Conservation (phyloP, 768 basidiomycete genomes). For the Podaxis sp. region DNA sequence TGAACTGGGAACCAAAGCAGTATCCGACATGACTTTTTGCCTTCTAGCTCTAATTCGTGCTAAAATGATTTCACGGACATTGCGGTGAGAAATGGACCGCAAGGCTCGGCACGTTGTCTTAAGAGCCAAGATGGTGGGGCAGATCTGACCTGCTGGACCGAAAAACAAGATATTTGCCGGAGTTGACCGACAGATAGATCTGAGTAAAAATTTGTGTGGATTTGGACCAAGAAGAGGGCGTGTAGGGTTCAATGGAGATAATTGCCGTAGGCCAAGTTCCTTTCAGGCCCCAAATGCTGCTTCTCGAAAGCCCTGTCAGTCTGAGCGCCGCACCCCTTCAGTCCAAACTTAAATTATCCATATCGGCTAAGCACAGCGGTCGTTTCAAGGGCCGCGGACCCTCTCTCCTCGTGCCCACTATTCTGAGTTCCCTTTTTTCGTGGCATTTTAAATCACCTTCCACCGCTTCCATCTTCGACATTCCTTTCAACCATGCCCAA, state of each 20-base stretch:
- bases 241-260: constrained; percentile 38
- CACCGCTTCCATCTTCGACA: constrained; percentile 26
- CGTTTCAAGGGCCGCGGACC: constrained; percentile 52
- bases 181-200: constrained; percentile 21
- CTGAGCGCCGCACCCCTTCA: constrained; percentile 45
- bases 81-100: constrained; percentile 40
- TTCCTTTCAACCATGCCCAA: constrained; percentile 40
- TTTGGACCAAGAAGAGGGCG: constrained; percentile 26
- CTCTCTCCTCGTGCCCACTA: constrained; percentile 64
- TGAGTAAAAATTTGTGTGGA: constrained; percentile 20
- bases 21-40: constrained; percentile 32
- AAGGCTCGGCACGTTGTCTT: constrained; percentile 20
- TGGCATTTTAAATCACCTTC: constrained; percentile 54
- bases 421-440: constrained; percentile 62
- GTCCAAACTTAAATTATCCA: constrained; percentile 52
- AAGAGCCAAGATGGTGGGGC: constrained; percentile 10
- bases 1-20: constrained; percentile 24
- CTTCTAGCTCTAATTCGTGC: constrained; percentile 39
- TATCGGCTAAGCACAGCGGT: constrained; percentile 42
- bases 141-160: background rate
- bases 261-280: constrained; percentile 30
- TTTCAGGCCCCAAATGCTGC: constrained; percentile 32
- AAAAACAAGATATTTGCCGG: constrained; percentile 17
- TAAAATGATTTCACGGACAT: constrained; percentile 37
- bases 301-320: constrained; percentile 46